Evolutionary conservation across 2,329 filamentous ascomycete genomes (phyloP).

Genomic region (Pseudogymnoascus sp.): DNA sequence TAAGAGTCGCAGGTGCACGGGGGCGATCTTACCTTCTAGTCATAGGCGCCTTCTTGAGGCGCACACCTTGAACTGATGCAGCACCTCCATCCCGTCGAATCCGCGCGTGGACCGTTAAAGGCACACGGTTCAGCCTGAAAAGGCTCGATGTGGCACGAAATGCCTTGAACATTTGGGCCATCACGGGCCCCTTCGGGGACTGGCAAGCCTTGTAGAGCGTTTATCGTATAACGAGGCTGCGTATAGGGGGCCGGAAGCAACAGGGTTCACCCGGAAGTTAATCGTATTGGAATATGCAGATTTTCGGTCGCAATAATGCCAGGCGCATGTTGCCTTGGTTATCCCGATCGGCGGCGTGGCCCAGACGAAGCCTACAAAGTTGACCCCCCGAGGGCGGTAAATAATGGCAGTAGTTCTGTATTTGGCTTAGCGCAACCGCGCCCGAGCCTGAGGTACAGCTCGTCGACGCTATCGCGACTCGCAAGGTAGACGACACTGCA

Average conservation of each 20-base stretch:
- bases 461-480: conserved; percentile 5
- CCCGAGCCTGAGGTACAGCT: conserved; percentile 1
- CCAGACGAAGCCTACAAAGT: conserved; percentile 3
- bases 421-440: neutral
- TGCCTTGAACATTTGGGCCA: conserved; percentile 9
- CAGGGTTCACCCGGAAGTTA: neutral
- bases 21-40: neutral
- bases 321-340: neutral
- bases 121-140: neutral
- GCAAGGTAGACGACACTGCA: conserved; percentile 8
- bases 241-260: neutral
- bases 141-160: conserved; percentile 1
- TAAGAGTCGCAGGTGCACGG: neutral
- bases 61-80: conserved; percentile 2
- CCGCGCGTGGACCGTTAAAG: neutral
- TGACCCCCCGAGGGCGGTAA: neutral
- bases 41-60: neutral
- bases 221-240: neutral
- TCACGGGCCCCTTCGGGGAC: neutral
- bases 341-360: neutral
- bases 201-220: neutral
- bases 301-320: neutral
- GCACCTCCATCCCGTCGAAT: neutral
- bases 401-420: neutral
- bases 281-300: neutral